A percentile compares a stretch with the other conserved stretches of the same genome.
Conservation (phyloP, 1,284 basidiomycete genomes). For the Trichosporon sp. region DNA sequence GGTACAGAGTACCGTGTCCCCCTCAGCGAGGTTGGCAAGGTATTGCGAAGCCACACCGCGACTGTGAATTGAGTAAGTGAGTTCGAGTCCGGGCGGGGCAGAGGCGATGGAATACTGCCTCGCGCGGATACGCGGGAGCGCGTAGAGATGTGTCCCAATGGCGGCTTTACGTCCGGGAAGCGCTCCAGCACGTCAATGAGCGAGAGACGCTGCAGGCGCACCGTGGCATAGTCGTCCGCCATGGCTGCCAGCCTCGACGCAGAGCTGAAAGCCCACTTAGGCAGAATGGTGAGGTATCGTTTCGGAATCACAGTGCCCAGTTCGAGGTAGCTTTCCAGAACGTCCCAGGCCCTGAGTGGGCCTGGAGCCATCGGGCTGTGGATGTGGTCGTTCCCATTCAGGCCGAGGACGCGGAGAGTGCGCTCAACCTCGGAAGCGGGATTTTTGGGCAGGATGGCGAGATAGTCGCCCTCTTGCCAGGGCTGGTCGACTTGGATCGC, state of each 20-base stretch:
- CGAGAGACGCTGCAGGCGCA: conserved; percentile 6
- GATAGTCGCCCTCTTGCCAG: conserved; percentile 60
- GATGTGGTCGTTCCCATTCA: conserved; percentile 59
- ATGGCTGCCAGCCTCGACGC: background rate
- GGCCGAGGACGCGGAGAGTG: conserved; percentile 55
- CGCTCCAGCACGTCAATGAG: conserved; percentile 33
- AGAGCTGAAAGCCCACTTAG: background rate
- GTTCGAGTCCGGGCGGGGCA: conserved; percentile 60
- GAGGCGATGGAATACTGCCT: conserved; percentile 63
- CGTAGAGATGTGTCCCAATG: conserved; percentile 60
- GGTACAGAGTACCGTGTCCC: conserved; percentile 59
- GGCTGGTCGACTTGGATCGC: conserved; percentile 42
- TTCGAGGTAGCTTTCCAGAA: conserved; percentile 57
- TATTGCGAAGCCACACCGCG: conserved; percentile 62
- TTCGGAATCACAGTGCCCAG: background rate
- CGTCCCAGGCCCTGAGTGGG: conserved; percentile 48
- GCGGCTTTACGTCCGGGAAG: conserved; percentile 45
- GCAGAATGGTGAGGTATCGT: background rate
- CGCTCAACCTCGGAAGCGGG: conserved; percentile 47
- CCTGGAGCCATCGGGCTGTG: conserved; percentile 55
- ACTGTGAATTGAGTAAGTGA: conserved; percentile 61
- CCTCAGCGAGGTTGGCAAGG: conserved; percentile 58
- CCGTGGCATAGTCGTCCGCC: background rate
- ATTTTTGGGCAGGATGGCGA: conserved; percentile 51
- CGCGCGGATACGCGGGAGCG: conserved; percentile 57